Evolutionary conservation across 345 rosid species (phyloP).

Genomic region (Eucalyptus microcorys): DNA sequence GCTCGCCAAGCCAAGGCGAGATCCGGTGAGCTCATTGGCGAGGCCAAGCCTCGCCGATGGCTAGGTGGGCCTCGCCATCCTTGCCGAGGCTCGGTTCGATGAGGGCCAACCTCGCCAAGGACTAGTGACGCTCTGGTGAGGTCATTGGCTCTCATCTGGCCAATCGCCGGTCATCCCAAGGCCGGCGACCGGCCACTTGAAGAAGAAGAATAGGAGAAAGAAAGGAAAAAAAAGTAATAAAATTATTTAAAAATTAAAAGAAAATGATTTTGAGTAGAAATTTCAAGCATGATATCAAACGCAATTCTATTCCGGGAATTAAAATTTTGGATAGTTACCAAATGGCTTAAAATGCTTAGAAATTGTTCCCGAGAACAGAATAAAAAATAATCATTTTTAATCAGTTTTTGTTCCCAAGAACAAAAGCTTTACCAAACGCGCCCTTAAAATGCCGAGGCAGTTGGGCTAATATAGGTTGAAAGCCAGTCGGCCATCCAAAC

Average conservation of each 20-base stretch:
- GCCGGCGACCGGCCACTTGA: fast-evolving
- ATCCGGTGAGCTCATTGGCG: fast-evolving
- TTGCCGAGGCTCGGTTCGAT: fast-evolving
- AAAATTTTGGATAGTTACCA: too few relatives aligned
- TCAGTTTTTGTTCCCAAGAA: fast-evolving
- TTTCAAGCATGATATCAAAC: too few relatives aligned
- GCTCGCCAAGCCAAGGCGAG: too few relatives aligned
- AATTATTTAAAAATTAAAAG: too few relatives aligned
- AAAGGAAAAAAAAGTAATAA: too few relatives aligned
- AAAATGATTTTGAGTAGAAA: too few relatives aligned
- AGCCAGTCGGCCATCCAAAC: background rate
- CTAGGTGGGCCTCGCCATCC: fast-evolving
- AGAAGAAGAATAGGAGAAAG: too few relatives aligned
- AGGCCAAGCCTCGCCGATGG: fast-evolving
- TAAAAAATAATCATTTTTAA: too few relatives aligned
- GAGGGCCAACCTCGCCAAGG: fast-evolving
- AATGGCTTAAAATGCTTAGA: too few relatives aligned
- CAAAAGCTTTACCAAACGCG: fast-evolving
- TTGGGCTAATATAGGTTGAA: too few relatives aligned
- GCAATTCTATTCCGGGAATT: fast-evolving
- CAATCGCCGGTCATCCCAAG: too few relatives aligned
- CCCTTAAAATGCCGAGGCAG: background rate
- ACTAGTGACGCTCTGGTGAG: fast-evolving
- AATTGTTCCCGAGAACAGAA: fast-evolving
- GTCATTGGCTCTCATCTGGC: fast-evolving